Percentiles rank a stretch among this genome's conserved stretches.
Evolutionary conservation across 2,329 filamentous ascomycete genomes (phyloP).

Genomic region (Epichloe typhina): DNA sequence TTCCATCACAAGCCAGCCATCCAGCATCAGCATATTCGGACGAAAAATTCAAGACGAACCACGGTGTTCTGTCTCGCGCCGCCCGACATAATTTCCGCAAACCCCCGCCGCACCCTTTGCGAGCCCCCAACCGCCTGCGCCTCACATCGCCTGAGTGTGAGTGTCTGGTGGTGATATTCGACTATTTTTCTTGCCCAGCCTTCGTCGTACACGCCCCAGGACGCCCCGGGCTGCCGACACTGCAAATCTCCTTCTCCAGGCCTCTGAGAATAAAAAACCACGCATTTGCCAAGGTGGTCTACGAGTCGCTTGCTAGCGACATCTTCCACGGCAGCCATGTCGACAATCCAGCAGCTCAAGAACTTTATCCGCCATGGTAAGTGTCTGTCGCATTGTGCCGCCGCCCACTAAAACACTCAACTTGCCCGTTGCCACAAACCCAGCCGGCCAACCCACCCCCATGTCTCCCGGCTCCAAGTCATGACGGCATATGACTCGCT

Average conservation of each 20-base stretch:
- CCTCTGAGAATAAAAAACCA: background rate
- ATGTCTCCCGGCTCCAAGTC: background rate
- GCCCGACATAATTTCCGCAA: background rate
- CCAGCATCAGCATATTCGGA: too few relatives aligned
- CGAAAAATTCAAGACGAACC: background rate
- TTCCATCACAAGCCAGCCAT: background rate
- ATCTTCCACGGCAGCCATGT: slow-evolving; percentile 30
- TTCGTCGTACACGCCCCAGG: too few relatives aligned
- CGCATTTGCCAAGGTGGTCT: background rate
- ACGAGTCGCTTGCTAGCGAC: slow-evolving; percentile 10
- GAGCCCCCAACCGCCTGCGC: background rate
- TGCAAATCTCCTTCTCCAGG: background rate
- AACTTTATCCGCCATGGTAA: slow-evolving; percentile 91
- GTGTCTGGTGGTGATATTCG: background rate
- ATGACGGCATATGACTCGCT: slow-evolving; percentile 5
- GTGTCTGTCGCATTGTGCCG: background rate
- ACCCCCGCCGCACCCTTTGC: background rate
- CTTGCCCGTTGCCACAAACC: background rate
- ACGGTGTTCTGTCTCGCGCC: background rate
- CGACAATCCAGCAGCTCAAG: slow-evolving; percentile 86
- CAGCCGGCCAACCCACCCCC: background rate
- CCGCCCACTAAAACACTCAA: background rate
- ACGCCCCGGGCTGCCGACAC: background rate
- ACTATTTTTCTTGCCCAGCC: background rate
- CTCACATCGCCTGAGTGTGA: background rate